phyloP scores from a whole-genome alignment of 495 filamentous ascomycete species.

The Hypoxylon subgilvum region DNA sequence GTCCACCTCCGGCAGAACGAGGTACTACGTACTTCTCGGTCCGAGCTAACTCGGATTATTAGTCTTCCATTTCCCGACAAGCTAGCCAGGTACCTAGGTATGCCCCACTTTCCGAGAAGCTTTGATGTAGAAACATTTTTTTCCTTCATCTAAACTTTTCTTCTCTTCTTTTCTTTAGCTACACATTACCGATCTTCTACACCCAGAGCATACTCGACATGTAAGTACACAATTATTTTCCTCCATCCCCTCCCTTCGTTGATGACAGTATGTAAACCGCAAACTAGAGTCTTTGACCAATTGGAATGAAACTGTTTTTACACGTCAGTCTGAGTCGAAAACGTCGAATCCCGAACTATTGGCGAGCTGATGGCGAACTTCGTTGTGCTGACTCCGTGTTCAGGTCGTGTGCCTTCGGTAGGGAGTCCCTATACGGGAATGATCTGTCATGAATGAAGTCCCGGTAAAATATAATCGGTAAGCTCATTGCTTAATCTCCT shows the following conservation, averaged over 20 bases:
- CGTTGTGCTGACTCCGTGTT: conserved; percentile 29
- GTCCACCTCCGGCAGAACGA: too few relatives aligned
- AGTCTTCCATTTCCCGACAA: conserved; percentile 22
- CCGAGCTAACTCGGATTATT: conserved; percentile 26
- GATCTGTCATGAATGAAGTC: conserved; percentile 1
- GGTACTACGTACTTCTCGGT: too few relatives aligned
- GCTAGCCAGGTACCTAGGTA: neutral
- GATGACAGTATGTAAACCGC: conserved; percentile 80
- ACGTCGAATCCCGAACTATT: conserved; percentile 7
- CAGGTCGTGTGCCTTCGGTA: conserved; percentile 6
- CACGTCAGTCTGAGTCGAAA: conserved; percentile 96
- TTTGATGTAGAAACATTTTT: conserved; percentile 31
- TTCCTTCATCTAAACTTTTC: conserved; percentile 5
- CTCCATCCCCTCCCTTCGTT: conserved; percentile 37
- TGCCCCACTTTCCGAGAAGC: conserved; percentile 24
- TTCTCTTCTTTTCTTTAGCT: conserved; percentile 9
- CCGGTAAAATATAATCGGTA: conserved; percentile 21
- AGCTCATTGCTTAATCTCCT: neutral
- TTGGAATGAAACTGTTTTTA: conserved; percentile 95
- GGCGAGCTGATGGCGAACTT: conserved; percentile 18
- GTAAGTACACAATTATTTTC: conserved; percentile 31
- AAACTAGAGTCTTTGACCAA: conserved; percentile 99
- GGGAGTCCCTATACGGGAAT: neutral
- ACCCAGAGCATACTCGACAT: conserved; percentile 4
- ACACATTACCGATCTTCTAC: conserved; percentile 1